Evolutionary conservation across 352 stramenopile genomes (phyloP).

Genomic region (Globisporangium echinulatum): DNA sequence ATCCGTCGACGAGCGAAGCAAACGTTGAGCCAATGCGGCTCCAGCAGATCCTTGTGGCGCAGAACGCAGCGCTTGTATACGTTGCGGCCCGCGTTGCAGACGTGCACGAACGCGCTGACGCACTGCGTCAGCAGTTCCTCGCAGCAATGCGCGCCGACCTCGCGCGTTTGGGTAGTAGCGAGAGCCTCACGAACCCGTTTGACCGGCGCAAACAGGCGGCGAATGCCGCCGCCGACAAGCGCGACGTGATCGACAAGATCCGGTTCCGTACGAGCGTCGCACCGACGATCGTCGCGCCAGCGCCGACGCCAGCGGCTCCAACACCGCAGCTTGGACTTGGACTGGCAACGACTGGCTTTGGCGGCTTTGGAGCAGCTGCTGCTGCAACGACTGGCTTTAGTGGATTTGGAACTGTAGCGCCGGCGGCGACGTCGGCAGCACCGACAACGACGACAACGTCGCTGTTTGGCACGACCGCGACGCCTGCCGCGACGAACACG

Average conservation of each 20-base stretch:
- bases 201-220: slow-evolving; percentile 68
- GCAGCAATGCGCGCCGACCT: slow-evolving; percentile 57
- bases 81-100: slow-evolving; percentile 65
- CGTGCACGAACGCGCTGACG: slow-evolving; percentile 69
- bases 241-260: slow-evolving; percentile 65
- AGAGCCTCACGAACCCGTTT: slow-evolving; percentile 68
- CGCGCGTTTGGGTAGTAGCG: slow-evolving; percentile 50
- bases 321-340: slow-evolving; percentile 2
- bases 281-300: slow-evolving; percentile 46
- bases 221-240: slow-evolving; percentile 47
- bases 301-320: slow-evolving; percentile 8
- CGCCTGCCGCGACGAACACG: slow-evolving; percentile 2
- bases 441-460: slow-evolving; percentile 2
- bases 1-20: slow-evolving; percentile 12
- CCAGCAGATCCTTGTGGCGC: slow-evolving; percentile 68
- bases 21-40: slow-evolving; percentile 30
- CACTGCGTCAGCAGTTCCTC: slow-evolving; percentile 65
- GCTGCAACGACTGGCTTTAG: neutral
- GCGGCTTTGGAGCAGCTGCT: neutral
- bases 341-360: neutral
- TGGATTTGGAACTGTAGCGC: slow-evolving; percentile 1
- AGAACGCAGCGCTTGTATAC: slow-evolving; percentile 76
- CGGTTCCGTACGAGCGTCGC: slow-evolving; percentile 70
- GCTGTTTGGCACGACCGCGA: slow-evolving; percentile 3
- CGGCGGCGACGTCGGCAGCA: neutral